A percentile compares a stretch with the other conserved stretches of the same genome.
These are phyloP conservation scores for Arachnopeziza araneosa DNA, from an alignment of 2,329 filamentous ascomycete genomes.

Conservation along the genomic window DNA sequence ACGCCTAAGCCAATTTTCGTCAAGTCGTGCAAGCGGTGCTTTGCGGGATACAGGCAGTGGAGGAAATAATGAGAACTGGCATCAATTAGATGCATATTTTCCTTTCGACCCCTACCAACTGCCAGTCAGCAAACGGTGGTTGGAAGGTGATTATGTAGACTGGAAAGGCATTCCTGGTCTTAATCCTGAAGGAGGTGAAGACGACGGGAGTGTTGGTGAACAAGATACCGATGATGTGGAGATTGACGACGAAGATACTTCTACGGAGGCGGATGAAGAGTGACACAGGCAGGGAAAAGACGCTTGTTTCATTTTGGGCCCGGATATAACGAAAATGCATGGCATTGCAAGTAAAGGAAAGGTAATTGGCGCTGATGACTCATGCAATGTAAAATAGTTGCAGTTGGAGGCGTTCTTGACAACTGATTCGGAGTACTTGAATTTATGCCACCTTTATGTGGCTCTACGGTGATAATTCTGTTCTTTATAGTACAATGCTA, in stretches of 20 bases:
- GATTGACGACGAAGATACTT: conserved; percentile 18
- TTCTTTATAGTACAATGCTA: not conserved
- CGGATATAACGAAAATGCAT: not conserved
- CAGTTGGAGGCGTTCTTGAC: not conserved
- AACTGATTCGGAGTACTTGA: not conserved
- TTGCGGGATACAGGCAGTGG: conserved; percentile 43
- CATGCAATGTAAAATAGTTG: not conserved
- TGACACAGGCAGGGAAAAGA: not conserved
- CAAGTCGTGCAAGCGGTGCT: conserved; percentile 43
- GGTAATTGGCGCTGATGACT: not conserved
- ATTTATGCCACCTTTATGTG: no score
- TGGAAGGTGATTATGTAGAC: conserved; percentile 75
- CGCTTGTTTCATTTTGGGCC: not conserved
- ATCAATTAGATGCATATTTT: conserved; percentile 90
- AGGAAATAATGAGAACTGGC: conserved; percentile 65
- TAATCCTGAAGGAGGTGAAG: conserved; percentile 48
- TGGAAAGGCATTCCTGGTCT: conserved; percentile 73
- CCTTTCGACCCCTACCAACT: conserved; percentile 96
- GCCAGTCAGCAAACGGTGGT: conserved; percentile 80
- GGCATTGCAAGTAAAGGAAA: not conserved
- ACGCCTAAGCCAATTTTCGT: conserved; percentile 66
- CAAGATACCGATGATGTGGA: conserved; percentile 18
- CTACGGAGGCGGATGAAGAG: conserved; percentile 22
- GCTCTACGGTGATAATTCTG: no score
- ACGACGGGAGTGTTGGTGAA: conserved; percentile 30